Evolutionary conservation across 73 alveolate genomes (phyloP).

Genomic region (Symbiodinium natans): DNA sequence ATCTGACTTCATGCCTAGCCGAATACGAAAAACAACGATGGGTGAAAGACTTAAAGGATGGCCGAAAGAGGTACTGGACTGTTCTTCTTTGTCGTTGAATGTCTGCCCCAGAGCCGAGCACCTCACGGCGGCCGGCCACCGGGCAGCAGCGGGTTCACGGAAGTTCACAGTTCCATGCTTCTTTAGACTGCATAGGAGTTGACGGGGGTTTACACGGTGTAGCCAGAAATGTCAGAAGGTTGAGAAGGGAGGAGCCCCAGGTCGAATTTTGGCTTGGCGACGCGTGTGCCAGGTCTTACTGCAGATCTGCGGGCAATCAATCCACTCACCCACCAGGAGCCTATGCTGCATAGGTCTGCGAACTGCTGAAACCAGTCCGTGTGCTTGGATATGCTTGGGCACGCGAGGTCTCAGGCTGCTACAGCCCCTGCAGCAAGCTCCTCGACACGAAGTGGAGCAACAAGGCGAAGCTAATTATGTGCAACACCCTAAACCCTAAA

Average conservation of each 20-base stretch:
- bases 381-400: background rate
- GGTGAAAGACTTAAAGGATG: too few relatives aligned
- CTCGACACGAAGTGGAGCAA: conserved; percentile 93
- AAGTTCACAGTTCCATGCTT: too few relatives aligned
- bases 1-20: too few relatives aligned
- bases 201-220: too few relatives aligned
- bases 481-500: too few relatives aligned
- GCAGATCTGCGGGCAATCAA: conserved; percentile 73
- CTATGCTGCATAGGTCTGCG: too few relatives aligned
- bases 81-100: conserved; percentile 35
- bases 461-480: background rate
- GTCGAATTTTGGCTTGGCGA: too few relatives aligned
- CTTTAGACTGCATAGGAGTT: too few relatives aligned
- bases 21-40: too few relatives aligned
- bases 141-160: background rate
- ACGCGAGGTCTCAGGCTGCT: conserved; percentile 82
- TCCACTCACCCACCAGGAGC: conserved; percentile 53
- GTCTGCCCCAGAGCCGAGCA: conserved; percentile 56
- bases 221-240: too few relatives aligned
- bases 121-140: conserved; percentile 49
- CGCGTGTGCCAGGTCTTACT: background rate
- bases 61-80: conserved; percentile 83
- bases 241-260: too few relatives aligned
- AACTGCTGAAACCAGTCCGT: too few relatives aligned
- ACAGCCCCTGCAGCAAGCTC: conserved; percentile 85